Conservation (phyloP, 352 stramenopile genomes). For the Thalassiosira ordinaria region DNA sequence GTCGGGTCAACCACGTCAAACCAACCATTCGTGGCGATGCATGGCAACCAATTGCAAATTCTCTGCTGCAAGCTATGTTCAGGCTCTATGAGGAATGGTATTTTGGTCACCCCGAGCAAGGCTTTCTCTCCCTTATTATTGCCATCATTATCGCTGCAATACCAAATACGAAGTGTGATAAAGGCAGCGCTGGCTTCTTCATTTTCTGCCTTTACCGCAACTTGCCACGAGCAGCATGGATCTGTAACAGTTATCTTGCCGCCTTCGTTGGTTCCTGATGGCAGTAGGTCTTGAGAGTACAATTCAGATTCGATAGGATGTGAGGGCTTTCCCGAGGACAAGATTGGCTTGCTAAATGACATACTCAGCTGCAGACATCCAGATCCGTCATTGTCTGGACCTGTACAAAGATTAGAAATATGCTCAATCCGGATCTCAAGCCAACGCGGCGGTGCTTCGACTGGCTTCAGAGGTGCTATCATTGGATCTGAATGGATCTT, state of each 20-base stretch:
- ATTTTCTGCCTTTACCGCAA: slow-evolving; percentile 6
- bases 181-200: not conserved
- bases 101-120: slow-evolving; percentile 23
- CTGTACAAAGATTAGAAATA: slow-evolving; percentile 9
- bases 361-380: slow-evolving; percentile 18
- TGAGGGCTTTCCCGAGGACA: not conserved
- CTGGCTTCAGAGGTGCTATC: slow-evolving; percentile 8
- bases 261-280: too few relatives aligned
- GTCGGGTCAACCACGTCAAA: slow-evolving; percentile 38
- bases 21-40: slow-evolving; percentile 23
- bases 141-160: slow-evolving; percentile 1
- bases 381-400: not conserved
- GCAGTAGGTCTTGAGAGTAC: not conserved
- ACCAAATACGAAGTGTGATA: slow-evolving; percentile 21
- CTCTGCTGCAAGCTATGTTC: not conserved
- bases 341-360: slow-evolving; percentile 16
- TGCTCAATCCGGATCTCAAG: slow-evolving; percentile 29
- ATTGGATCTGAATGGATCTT: too few relatives aligned
- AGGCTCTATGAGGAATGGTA: slow-evolving; percentile 6
- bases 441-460: slow-evolving; percentile 33
- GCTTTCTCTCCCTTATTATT: not conserved
- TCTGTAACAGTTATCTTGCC: too few relatives aligned
- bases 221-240: slow-evolving; percentile 22
- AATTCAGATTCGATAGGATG: slow-evolving; percentile 2
- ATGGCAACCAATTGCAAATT: slow-evolving; percentile 31